phyloP scores from a whole-genome alignment of 75 land plant species.

The Pinus taeda region DNA sequence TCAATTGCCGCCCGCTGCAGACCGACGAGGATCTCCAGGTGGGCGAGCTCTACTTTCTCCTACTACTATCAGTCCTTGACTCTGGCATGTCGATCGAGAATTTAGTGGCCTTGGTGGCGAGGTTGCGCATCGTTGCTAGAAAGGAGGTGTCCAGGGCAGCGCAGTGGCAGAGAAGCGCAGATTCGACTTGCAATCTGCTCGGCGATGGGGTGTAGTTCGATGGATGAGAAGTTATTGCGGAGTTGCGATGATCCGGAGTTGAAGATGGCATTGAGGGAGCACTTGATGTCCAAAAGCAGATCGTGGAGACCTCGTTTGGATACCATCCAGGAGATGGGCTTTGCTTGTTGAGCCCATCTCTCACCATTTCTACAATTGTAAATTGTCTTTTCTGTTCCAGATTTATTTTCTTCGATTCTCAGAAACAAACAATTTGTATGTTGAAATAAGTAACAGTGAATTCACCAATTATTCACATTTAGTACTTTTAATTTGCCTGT shows the following conservation, averaged over 20 bases:
- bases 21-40: not conserved
- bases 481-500: too few species aligned
- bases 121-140: not conserved
- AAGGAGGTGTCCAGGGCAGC: not conserved
- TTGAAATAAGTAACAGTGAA: too few species aligned
- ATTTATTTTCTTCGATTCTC: too few species aligned
- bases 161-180: not conserved
- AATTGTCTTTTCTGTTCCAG: too few species aligned
- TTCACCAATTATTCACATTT: too few species aligned
- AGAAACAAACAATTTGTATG: too few species aligned
- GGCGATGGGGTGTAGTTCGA: not conserved
- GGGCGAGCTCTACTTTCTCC: not conserved
- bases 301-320: too few species aligned
- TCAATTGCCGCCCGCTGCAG: not conserved
- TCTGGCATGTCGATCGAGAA: not conserved
- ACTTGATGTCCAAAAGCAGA: not conserved
- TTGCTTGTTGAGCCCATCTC: too few species aligned
- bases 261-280: not conserved
- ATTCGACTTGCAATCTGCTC: not conserved
- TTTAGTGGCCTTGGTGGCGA: not conserved
- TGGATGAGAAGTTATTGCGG: not conserved
- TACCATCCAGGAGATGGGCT: too few species aligned
- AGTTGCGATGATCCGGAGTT: not conserved
- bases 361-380: too few species aligned
- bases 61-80: not conserved